Evolutionary conservation across 1,284 basidiomycete species (phyloP).

Genomic region (Ustilago cynodontis): DNA sequence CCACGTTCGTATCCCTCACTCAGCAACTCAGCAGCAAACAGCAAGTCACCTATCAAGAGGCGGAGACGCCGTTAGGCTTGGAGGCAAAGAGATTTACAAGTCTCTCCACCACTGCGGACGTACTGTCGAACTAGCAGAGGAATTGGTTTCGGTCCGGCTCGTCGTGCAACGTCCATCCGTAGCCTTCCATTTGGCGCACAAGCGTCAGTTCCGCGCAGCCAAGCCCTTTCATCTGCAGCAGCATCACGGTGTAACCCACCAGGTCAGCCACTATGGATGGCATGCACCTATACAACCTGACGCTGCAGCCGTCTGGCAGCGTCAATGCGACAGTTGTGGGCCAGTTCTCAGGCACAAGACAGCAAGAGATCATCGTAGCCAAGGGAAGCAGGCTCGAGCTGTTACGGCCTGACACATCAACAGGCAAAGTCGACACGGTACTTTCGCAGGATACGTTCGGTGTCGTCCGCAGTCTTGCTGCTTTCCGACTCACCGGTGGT

Average conservation of each 20-base stretch:
- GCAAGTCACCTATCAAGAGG: background rate
- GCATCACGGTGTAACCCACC: no score
- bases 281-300: constrained; percentile 68
- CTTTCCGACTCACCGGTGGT: constrained; percentile 65
- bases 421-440: constrained; percentile 55
- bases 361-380: constrained; percentile 68
- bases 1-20: background rate
- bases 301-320: constrained; percentile 60
- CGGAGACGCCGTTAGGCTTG: background rate
- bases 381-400: constrained; percentile 62
- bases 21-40: background rate
- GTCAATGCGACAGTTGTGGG: constrained; percentile 66
- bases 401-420: constrained; percentile 61
- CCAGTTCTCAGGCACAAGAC: constrained; percentile 65
- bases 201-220: background rate
- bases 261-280: constrained; percentile 20
- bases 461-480: constrained; percentile 62
- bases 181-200: background rate
- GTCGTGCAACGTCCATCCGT: background rate
- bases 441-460: constrained; percentile 64
- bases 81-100: background rate
- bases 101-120: background rate
- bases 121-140: background rate
- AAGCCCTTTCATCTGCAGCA: background rate
- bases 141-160: background rate